Conservation (phyloP, 164 flowering plant genomes). For the Santalum album region DNA sequence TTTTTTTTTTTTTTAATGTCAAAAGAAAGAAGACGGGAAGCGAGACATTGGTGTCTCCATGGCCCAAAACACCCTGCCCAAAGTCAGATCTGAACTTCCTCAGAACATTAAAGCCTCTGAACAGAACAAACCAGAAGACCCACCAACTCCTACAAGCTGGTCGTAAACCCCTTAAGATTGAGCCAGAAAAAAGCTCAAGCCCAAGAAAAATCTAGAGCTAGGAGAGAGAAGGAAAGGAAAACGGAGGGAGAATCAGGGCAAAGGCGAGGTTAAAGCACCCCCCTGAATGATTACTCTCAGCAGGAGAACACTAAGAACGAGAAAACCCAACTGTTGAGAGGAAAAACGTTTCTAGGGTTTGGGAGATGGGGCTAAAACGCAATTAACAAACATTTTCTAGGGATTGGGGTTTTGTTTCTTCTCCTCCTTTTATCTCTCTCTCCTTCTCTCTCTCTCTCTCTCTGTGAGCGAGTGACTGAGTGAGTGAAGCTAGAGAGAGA, state of each 20-base stretch:
- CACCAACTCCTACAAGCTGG: neutral
- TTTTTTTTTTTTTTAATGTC: conserved; percentile 11
- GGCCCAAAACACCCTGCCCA: conserved; percentile 17
- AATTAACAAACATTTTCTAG: too few species aligned
- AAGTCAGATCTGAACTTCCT: conserved; percentile 22
- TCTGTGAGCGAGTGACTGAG: too few species aligned
- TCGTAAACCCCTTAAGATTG: neutral
- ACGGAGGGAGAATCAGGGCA: neutral
- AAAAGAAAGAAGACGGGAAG: conserved; percentile 8
- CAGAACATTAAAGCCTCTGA: neutral
- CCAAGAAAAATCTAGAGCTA: neutral
- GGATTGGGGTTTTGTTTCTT: too few species aligned
- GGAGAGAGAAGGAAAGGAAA: neutral
- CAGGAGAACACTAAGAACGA: too few species aligned
- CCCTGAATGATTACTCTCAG: too few species aligned
- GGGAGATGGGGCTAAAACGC: too few species aligned
- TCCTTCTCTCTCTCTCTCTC: too few species aligned
- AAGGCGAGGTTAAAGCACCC: too few species aligned
- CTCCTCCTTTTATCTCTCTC: too few species aligned
- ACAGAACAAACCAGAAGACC: neutral
- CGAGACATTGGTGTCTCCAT: conserved; percentile 8
- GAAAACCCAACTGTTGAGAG: too few species aligned
- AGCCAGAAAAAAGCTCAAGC: neutral
- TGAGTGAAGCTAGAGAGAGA: too few species aligned
- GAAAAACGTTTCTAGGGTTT: too few species aligned